Evolutionary conservation across 371 early-diverging fungal species (phyloP), one percentile per base, ranked within the genome.

Genomic region (Mortierella sp.): DNA sequence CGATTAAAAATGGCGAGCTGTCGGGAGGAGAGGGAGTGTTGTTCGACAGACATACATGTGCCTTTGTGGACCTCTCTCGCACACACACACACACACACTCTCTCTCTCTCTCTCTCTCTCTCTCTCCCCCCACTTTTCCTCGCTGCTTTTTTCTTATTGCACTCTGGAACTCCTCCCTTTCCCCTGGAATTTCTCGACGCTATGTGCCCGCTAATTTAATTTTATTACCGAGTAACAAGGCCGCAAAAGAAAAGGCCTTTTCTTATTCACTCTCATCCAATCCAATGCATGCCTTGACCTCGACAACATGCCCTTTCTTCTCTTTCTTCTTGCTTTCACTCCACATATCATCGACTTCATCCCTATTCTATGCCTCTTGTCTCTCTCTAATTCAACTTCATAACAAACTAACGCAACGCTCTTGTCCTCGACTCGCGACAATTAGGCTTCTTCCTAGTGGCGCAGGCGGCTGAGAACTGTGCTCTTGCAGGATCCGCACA

Each of bases 361-460:
- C 40, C 31, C 64, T 14, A 50, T 48, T 19, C 67, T 19, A 37
- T 31, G 2, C 16, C 61, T 34, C 19, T 24, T 24, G 21, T 67
- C 34, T 34, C 34, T 5, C 5, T 8, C 54, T 24, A 54, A 21
- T n/a, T 21, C 54, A 54, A 37, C 5, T 24, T 67, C 6, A 21
- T 10, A 24, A 67, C 21, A 16, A 21, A 1, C 43, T 40, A 67
- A 67, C 13, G 24, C 37, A 24, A 24, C 10, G 19, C 50, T 50
- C 21, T 44, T 26, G 6, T 37, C 24, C 34, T 4, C 34, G 21
- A 13, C n/a, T 9, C 57, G 6, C 3, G 14, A 40, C 26, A 1
- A 31, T 40, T 77, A 85, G 86, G 82, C 31, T 81, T 86, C 80
- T 86, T 50, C 80, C 79, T 61, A 5, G 57, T 86, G 51, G 82